Conservation (phyloP, 2,329 filamentous ascomycete species). For the Aphanoascus verrucosus region DNA sequence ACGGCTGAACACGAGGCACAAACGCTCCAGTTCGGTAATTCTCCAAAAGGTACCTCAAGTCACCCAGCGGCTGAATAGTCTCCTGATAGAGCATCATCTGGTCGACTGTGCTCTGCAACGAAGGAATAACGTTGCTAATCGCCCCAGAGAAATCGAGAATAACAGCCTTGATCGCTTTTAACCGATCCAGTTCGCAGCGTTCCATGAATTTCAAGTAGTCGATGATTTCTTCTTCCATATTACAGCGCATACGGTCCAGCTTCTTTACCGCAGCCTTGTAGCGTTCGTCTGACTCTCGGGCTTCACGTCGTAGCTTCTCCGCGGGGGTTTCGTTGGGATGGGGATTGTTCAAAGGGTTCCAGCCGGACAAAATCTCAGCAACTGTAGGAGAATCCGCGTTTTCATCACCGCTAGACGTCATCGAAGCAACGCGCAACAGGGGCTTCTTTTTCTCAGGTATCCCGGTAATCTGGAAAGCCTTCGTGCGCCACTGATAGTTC, state of each 20-base stretch:
- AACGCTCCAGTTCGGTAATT: conserved; percentile 95
- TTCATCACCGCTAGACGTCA: conserved; percentile 48
- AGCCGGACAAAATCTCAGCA: conserved; percentile 78
- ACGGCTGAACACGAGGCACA: conserved; percentile 77
- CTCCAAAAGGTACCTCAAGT: conserved; percentile 86
- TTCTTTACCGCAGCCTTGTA: conserved; percentile 81
- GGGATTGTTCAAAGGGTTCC: conserved; percentile 83
- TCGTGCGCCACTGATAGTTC: conserved; percentile 94
- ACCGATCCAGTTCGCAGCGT: conserved; percentile 85
- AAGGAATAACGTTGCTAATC: conserved; percentile 95
- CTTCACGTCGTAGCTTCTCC: conserved; percentile 78
- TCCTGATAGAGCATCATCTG: conserved; percentile 99
- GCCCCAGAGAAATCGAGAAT: conserved; percentile 95
- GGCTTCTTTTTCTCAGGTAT: conserved; percentile 76
- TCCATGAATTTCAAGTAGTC: conserved; percentile 92
- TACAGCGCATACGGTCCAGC: conserved; percentile 82
- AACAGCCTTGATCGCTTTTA: conserved; percentile 97
- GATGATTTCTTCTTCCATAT: conserved; percentile 89
- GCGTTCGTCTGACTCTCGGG: conserved; percentile 78
- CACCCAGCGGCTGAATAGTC: conserved; percentile 85
- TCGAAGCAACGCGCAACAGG: conserved; percentile 62
- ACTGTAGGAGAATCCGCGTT: conserved; percentile 68
- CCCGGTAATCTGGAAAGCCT: conserved; percentile 77
- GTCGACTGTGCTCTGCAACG: conserved; percentile 87
- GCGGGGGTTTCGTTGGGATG: conserved; percentile 88